Evolutionary conservation across 208 protist species (phyloP).

Genomic region (Trypanosoma congolense): DNA sequence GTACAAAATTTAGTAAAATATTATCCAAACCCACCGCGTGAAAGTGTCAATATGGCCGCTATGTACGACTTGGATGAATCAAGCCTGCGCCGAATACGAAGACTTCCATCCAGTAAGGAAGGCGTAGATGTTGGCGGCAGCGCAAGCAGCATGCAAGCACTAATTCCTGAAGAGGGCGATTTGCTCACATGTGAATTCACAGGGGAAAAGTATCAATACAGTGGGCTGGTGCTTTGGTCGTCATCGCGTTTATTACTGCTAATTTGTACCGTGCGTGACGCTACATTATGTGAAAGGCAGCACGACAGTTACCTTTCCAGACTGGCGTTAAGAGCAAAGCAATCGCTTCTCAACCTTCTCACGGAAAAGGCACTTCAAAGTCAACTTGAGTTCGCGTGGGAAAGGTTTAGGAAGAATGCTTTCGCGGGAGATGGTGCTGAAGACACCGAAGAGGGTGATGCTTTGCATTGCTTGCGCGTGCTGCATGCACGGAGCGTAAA

Average conservation of each 20-base stretch:
- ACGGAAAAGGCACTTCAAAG: slow-evolving; percentile 69
- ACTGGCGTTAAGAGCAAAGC: slow-evolving; percentile 41
- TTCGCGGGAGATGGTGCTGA: not conserved
- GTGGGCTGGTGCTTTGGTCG: slow-evolving; percentile 64
- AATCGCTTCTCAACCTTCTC: slow-evolving; percentile 52
- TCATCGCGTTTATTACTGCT: slow-evolving; percentile 63
- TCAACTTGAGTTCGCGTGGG: slow-evolving; percentile 51
- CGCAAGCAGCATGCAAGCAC: slow-evolving; percentile 3
- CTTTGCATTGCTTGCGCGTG: slow-evolving; percentile 7
- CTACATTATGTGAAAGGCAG: slow-evolving; percentile 12
- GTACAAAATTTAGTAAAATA: slow-evolving; percentile 65
- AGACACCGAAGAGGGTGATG: slow-evolving; percentile 1
- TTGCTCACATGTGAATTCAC: slow-evolving; percentile 22
- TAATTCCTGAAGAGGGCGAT: slow-evolving; percentile 24
- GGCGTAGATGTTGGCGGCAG: slow-evolving; percentile 3
- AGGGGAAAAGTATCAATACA: slow-evolving; percentile 50
- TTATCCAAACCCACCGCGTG: slow-evolving; percentile 61
- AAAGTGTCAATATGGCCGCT: slow-evolving; percentile 47
- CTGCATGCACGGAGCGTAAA: slow-evolving; percentile 8
- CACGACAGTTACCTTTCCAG: slow-evolving; percentile 35
- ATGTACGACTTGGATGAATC: slow-evolving; percentile 61
- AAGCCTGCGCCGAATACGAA: slow-evolving; percentile 48
- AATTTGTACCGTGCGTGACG: slow-evolving; percentile 30
- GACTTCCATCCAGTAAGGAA: slow-evolving; percentile 18
- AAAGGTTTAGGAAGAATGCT: slow-evolving; percentile 26